Conservation (phyloP, 169 alveolate species). For the Perkinsus olseni region DNA sequence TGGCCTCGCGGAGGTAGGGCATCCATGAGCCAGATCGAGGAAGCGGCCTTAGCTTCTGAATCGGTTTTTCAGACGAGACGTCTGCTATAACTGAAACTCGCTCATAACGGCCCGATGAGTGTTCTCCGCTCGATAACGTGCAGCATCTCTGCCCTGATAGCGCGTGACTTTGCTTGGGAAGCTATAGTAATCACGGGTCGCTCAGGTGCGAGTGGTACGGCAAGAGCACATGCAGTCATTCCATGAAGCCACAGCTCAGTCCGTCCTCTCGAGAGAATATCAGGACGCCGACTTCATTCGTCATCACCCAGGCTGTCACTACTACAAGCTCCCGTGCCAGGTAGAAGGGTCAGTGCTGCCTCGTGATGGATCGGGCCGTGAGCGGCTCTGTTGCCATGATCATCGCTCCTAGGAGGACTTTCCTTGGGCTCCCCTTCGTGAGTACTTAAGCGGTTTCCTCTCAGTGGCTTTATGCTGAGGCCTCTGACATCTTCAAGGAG, state of each 20-base stretch:
- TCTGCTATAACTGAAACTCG: neutral
- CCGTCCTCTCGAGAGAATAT: slow-evolving; percentile 4
- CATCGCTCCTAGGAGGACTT: too few relatives aligned
- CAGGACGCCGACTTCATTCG: slow-evolving; percentile 4
- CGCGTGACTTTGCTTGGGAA: too few relatives aligned
- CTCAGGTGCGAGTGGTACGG: neutral
- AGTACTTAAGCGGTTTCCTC: neutral
- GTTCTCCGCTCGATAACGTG: too few relatives aligned
- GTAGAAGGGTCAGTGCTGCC: neutral
- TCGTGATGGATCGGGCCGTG: too few relatives aligned
- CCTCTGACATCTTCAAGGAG: neutral
- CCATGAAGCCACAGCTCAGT: slow-evolving; percentile 4
- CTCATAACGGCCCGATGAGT: too few relatives aligned
- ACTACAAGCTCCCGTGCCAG: slow-evolving; percentile 7
- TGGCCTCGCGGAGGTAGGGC: slow-evolving; percentile 4
- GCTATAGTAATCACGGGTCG: too few relatives aligned
- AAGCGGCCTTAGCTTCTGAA: too few relatives aligned
- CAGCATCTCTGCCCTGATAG: too few relatives aligned
- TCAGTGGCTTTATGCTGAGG: slow-evolving; percentile 7
- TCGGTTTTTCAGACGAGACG: too few relatives aligned
- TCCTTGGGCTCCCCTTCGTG: too few relatives aligned
- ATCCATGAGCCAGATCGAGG: too few relatives aligned
- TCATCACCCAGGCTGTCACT: slow-evolving; percentile 11
- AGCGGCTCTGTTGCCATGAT: too few relatives aligned
- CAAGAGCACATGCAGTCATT: slow-evolving; percentile 11